Base-by-base conservation (phyloP, 106 monocot species). In the Narthecium ossifragum region DNA sequence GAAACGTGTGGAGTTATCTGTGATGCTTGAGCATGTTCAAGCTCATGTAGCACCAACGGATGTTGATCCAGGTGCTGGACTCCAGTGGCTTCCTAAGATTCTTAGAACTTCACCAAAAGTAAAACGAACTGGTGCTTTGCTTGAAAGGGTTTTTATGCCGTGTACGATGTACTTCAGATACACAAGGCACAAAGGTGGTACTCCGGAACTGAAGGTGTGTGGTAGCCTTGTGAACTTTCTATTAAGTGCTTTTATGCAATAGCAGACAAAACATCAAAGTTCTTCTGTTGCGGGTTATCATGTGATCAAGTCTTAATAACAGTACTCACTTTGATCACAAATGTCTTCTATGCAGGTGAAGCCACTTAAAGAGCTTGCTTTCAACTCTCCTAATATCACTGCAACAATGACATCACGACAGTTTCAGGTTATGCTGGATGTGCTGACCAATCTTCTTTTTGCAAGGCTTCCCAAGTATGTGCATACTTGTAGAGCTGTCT, bases 11-110 rank as follows among this genome's bases (percentile, higher is more conserved):
- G 98, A 98, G 63, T 71, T 81, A 5, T 90, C 90, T 64, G 84
- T 81, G 26, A 98, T 98, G 98, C 61, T 98, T 27, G 81, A 98
- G 58, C 87, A 91, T 40, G 98, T 91, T 61, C 98, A 98, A 71
- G 89, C 98, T 63, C 98, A 98, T 77, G 98, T 98, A 30, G 98
- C 98, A 65, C 98, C 98, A 48, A 98, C 98, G 46, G 98, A 98
- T 81, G 87, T 98, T 61, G 98, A 98, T 71, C 98, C 98, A 46
- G 98, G 98, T 70, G 98, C 98, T 74, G 91, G 98, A 26, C 78
- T 98, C 55, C 98, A 98, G 60, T 98, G 98, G 98, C 60, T 98
- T 45, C 90, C 90, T 27, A 87, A 91, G 73, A 98, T 98, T 63
- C 74, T 72, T 46, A 79, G 81, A 54, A 86, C 67, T 55, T 86